Evolutionary conservation across 768 basidiomycete species (phyloP).

Genomic region (Tylopilus vinaceipallidus): DNA sequence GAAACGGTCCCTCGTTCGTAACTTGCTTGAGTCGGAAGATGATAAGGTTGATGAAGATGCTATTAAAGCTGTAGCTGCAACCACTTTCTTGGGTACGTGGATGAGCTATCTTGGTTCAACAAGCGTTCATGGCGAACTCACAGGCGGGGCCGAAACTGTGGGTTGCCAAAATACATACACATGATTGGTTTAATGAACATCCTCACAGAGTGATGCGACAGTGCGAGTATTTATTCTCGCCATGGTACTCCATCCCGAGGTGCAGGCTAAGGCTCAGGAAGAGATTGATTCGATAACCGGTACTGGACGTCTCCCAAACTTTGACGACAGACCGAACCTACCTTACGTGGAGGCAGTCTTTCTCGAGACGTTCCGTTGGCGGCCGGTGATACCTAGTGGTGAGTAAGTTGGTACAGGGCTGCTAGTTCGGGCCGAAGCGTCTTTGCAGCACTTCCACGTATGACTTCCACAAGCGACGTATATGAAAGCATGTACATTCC

Average conservation of each 20-base stretch:
- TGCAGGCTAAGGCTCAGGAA: conserved; percentile 30
- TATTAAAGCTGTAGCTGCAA: conserved; percentile 24
- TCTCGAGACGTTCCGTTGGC: conserved; percentile 34
- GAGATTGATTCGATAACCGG: conserved; percentile 35
- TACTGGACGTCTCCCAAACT: conserved; percentile 26
- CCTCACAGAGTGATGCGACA: conserved; percentile 11
- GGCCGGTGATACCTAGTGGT: conserved; percentile 29
- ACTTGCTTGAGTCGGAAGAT: conserved; percentile 6
- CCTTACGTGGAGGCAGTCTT: conserved; percentile 33
- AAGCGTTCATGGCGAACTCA: neutral
- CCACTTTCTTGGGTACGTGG: conserved; percentile 23
- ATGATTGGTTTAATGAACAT: neutral
- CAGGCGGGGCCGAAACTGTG: conserved; percentile 30
- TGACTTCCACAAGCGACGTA: conserved; percentile 22
- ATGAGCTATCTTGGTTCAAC: neutral
- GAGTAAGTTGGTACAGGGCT: conserved; percentile 1
- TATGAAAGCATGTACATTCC: conserved; percentile 31
- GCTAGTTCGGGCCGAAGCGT: neutral
- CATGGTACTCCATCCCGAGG: conserved; percentile 33
- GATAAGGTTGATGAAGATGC: conserved; percentile 1
- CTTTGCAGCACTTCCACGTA: conserved; percentile 22
- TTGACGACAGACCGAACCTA: conserved; percentile 25
- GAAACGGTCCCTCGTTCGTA: conserved; percentile 18
- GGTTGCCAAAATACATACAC: neutral
- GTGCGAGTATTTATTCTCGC: conserved; percentile 31